These are phyloP conservation scores for Candida ascalaphidarum DNA, from an alignment of 805 yeast species.

Conservation along the genomic window DNA sequence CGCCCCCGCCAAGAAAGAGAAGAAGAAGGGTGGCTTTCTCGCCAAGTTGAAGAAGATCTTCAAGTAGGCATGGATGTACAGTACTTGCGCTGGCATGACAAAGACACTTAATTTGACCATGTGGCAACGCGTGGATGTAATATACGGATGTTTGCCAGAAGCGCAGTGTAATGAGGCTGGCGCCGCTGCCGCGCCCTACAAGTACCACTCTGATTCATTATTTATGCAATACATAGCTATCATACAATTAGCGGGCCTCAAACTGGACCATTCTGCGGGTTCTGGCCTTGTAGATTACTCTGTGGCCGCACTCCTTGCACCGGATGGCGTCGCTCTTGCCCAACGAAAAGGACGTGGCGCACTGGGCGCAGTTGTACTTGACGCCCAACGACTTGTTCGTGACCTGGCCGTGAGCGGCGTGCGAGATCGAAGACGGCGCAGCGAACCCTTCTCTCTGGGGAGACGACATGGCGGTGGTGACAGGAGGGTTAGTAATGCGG, in stretches of 20 bases:
- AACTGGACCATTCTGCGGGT: constrained; percentile 86
- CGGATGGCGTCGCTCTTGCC: constrained; percentile 94
- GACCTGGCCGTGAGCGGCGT: constrained; percentile 80
- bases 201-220: no score
- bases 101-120: no score
- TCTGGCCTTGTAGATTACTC: constrained; percentile 94
- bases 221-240: no score
- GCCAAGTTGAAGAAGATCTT: constrained; percentile 34
- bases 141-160: no score
- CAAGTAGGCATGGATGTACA: constrained; percentile 15
- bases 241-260: constrained; percentile 24
- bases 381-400: constrained; percentile 63
- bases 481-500: no score
- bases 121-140: no score
- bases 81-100: no score
- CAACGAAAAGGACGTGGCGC: constrained; percentile 82
- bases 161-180: no score
- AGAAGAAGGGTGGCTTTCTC: constrained; percentile 35
- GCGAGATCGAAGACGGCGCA: constrained; percentile 65
- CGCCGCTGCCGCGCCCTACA: no score
- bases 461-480: constrained; percentile 25
- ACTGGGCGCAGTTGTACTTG: constrained; percentile 91
- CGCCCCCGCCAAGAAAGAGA: constrained; percentile 11
- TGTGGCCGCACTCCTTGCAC: constrained; percentile 97
- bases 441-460: constrained; percentile 80